Evolutionary conservation across 306 rosid genomes (phyloP).

Genomic region (Prunus kanzakura): DNA sequence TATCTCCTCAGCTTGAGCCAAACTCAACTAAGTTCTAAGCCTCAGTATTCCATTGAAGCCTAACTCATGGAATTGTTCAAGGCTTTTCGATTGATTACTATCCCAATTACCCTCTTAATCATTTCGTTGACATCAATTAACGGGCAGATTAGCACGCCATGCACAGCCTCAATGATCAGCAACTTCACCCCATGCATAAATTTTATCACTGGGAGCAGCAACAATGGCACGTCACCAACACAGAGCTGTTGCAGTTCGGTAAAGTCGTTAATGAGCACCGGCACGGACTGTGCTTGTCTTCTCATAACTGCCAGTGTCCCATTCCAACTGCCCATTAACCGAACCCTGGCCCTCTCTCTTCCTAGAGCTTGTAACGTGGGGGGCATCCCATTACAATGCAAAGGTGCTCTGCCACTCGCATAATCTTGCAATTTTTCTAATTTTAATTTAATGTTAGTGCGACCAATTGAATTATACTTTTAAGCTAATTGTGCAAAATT

Average conservation of each 20-base stretch:
- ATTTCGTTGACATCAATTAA: slow-evolving; percentile 22
- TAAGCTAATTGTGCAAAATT: background rate
- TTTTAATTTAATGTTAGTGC: background rate
- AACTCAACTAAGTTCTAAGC: slow-evolving; percentile 1
- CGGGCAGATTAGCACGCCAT: slow-evolving; percentile 49
- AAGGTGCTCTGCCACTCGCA: slow-evolving; percentile 37
- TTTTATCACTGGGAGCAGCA: slow-evolving; percentile 68
- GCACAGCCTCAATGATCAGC: slow-evolving; percentile 58
- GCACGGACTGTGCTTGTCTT: slow-evolving; percentile 69
- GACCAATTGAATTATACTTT: background rate
- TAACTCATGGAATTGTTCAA: slow-evolving; percentile 39
- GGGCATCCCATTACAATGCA: slow-evolving; percentile 44
- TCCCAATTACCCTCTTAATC: slow-evolving; percentile 24
- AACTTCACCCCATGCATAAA: slow-evolving; percentile 79
- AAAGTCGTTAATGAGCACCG: slow-evolving; percentile 27
- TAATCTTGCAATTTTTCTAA: background rate
- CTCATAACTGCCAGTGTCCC: slow-evolving; percentile 62
- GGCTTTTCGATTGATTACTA: slow-evolving; percentile 17
- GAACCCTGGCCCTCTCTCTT: slow-evolving; percentile 40
- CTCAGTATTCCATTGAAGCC: background rate
- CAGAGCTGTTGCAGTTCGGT: slow-evolving; percentile 55
- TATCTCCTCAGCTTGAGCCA: slow-evolving; percentile 6
- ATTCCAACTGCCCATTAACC: slow-evolving; percentile 47
- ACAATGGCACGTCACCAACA: slow-evolving; percentile 44
- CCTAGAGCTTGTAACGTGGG: slow-evolving; percentile 51